Conservation (phyloP, 176 grass and related monocot species). For the Oryza punctata region DNA sequence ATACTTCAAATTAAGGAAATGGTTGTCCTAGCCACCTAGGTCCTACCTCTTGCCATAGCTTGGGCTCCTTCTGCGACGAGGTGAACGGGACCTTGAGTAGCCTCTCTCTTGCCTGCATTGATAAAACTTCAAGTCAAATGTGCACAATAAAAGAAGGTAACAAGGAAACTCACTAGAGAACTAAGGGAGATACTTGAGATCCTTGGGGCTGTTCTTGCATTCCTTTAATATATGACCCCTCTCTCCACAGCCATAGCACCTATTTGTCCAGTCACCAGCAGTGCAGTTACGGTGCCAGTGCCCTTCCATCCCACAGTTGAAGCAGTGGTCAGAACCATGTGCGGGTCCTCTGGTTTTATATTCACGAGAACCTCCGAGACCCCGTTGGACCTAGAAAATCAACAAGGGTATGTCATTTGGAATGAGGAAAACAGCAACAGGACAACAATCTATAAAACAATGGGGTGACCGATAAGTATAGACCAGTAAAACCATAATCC, state of each 20-base stretch:
- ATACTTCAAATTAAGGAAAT: neutral
- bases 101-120: slow-evolving; percentile 48
- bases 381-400: slow-evolving; percentile 56
- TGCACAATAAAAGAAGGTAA: neutral
- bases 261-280: slow-evolving; percentile 89
- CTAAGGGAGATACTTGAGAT: slow-evolving; percentile 51
- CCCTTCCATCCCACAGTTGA: slow-evolving; percentile 87
- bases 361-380: slow-evolving; percentile 62
- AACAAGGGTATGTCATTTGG: slow-evolving; percentile 11
- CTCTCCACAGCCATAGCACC: slow-evolving; percentile 83
- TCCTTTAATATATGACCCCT: slow-evolving; percentile 72
- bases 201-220: slow-evolving; percentile 78
- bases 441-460: neutral
- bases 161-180: slow-evolving; percentile 3
- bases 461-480: neutral
- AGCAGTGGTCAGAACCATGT: slow-evolving; percentile 72
- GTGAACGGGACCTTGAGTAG: slow-evolving; percentile 67
- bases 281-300: slow-evolving; percentile 86
- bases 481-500: neutral
- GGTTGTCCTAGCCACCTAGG: slow-evolving; percentile 40
- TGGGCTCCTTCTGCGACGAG: slow-evolving; percentile 34
- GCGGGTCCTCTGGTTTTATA: slow-evolving; percentile 60
- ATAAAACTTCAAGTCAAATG: slow-evolving; percentile 17
- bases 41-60: slow-evolving; percentile 62
- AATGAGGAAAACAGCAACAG: slow-evolving; percentile 4